phyloP scores from a whole-genome alignment of 2,329 filamentous ascomycete genomes.

The Pleurostoma richardsiae region DNA sequence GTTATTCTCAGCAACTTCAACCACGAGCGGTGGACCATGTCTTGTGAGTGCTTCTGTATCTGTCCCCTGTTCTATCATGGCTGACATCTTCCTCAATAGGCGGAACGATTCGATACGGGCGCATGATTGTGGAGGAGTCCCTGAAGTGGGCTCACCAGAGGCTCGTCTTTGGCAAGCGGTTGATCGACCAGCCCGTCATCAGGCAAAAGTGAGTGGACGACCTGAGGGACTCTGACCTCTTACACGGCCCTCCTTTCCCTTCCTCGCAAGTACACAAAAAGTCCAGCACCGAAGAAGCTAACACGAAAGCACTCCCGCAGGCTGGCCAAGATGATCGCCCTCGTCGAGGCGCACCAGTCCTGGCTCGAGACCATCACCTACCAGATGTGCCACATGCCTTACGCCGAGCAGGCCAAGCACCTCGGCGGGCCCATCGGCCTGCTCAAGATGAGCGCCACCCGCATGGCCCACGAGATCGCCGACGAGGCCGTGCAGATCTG shows the following conservation, averaged over 20 bases:
- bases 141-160: constrained; percentile 87
- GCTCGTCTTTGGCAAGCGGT: constrained; percentile 74
- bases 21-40: constrained; percentile 78
- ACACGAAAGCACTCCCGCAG: too few relatives aligned
- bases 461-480: constrained; percentile 75
- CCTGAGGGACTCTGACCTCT: background rate
- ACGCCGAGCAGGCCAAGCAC: constrained; percentile 67
- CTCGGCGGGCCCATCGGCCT: constrained; percentile 78
- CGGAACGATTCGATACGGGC: constrained; percentile 58
- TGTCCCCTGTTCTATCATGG: too few relatives aligned
- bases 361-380: constrained; percentile 83
- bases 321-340: constrained; percentile 81
- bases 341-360: constrained; percentile 75
- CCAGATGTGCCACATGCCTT: constrained; percentile 84
- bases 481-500: constrained; percentile 84
- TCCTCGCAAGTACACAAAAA: background rate
- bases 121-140: constrained; percentile 74
- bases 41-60: constrained; percentile 35
- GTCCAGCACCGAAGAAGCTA: constrained; percentile 24
- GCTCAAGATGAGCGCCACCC: constrained; percentile 73
- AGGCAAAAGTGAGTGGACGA: constrained; percentile 54
- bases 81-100: constrained; percentile 22
- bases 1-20: constrained; percentile 87
- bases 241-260: background rate
- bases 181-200: constrained; percentile 80